Conservation (phyloP, 148 eudicot species). For the Cornus suecica region DNA sequence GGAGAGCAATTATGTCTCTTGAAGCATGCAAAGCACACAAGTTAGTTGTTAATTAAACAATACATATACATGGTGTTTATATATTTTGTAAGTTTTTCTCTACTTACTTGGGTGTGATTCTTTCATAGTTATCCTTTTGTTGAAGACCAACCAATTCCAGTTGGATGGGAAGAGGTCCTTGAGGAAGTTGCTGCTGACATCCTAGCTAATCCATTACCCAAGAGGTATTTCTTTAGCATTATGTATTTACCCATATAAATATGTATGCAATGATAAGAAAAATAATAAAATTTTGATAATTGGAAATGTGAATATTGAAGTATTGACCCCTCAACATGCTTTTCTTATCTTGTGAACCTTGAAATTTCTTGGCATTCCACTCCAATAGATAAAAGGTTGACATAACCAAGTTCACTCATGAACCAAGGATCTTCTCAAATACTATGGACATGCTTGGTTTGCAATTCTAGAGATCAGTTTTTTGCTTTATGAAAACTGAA, state of each 20-base stretch:
- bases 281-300: background rate
- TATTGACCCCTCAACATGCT: background rate
- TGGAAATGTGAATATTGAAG: background rate
- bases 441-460: no score
- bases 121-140: slow-evolving; percentile 48
- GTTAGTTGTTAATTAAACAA: slow-evolving; percentile 10
- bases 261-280: background rate
- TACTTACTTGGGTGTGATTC: background rate
- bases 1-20: slow-evolving; percentile 59
- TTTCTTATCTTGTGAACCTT: background rate
- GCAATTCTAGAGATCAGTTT: no score
- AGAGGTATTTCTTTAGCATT: slow-evolving; percentile 21
- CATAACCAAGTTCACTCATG: background rate
- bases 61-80: background rate
- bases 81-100: background rate
- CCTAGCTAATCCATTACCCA: slow-evolving; percentile 39
- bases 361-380: background rate
- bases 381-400: background rate
- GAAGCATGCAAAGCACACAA: slow-evolving; percentile 59
- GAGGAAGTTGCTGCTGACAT: slow-evolving; percentile 42
- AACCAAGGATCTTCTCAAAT: background rate
- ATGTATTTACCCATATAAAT: no score
- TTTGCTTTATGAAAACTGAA: no score
- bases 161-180: slow-evolving; percentile 50
- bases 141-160: slow-evolving; percentile 45